Conservation (phyloP, 2,329 filamentous ascomycete species). For the Stemphylium beticola region DNA sequence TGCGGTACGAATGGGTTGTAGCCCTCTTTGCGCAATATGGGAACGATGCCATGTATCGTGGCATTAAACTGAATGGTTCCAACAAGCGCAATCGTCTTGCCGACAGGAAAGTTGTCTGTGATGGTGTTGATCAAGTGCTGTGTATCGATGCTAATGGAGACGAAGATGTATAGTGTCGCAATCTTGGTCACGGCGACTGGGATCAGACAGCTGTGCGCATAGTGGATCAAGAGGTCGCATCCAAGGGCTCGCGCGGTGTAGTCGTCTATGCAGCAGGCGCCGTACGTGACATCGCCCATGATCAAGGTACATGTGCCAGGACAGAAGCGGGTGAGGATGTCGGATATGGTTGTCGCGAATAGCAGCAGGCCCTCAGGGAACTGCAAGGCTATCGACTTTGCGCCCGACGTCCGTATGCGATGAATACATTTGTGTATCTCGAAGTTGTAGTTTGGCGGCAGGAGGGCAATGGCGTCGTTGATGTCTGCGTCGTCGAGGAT, state of each 20-base stretch:
- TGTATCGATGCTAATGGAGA: constrained; percentile 95
- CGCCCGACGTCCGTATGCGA: constrained; percentile 78
- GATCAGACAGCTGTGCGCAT: constrained; percentile 95
- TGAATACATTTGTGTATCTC: constrained; percentile 99
- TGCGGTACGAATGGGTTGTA: constrained; percentile 89
- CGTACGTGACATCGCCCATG: constrained; percentile 99
- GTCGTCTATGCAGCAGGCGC: constrained; percentile 98
- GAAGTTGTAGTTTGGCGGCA: constrained; percentile 97
- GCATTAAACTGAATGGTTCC: constrained; percentile 99
- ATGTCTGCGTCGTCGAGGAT: constrained; percentile 86
- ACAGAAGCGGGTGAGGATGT: constrained; percentile 94
- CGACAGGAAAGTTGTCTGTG: constrained; percentile 82
- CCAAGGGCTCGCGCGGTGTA: constrained; percentile 93
- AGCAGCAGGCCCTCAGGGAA: constrained; percentile 94
- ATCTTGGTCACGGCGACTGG: constrained; percentile 97
- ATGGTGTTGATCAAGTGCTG: constrained; percentile 84
- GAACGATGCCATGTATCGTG: constrained; percentile 84
- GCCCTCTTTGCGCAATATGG: constrained; percentile 79
- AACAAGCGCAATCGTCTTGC: constrained; percentile 89
- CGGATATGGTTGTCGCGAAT: constrained; percentile 96
- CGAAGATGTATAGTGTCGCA: constrained; percentile 96
- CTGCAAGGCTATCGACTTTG: constrained; percentile 89
- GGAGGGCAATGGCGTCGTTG: constrained; percentile 82
- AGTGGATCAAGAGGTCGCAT: constrained; percentile 94
- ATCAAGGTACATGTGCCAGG: constrained; percentile 90